Evolutionary conservation across 139 green algal genomes (phyloP).

Genomic region (Asterochloris erici): DNA sequence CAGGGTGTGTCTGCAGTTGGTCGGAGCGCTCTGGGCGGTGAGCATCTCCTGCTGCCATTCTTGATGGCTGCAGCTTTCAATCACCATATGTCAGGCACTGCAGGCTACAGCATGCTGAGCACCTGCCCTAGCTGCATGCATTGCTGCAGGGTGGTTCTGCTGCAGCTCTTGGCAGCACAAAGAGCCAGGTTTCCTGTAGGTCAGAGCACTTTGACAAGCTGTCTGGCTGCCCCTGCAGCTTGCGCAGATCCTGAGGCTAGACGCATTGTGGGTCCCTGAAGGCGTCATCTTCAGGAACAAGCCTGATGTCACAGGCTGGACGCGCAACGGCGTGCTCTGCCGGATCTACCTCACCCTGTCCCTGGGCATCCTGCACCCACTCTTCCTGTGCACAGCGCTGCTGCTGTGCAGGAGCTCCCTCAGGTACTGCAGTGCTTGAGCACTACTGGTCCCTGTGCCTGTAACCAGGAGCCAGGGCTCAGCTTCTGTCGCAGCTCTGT

Average conservation of each 20-base stretch:
- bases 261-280: slow-evolving; percentile 15
- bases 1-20: slow-evolving; percentile 3
- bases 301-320: slow-evolving; percentile 18
- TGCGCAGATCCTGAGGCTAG: slow-evolving; percentile 17
- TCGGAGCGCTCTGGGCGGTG: slow-evolving; percentile 19
- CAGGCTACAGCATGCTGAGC: background rate
- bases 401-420: slow-evolving; percentile 19
- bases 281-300: background rate
- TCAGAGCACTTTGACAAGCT: background rate
- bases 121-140: background rate
- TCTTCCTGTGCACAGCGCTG: slow-evolving; percentile 21
- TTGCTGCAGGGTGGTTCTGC: background rate
- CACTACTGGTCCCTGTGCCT: background rate
- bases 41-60: background rate
- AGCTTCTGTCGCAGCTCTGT: too few relatives aligned
- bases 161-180: background rate
- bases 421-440: slow-evolving; percentile 6
- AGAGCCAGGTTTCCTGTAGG: background rate
- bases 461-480: background rate
- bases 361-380: slow-evolving; percentile 23
- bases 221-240: slow-evolving; percentile 7
- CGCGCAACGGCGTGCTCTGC: slow-evolving; percentile 18
- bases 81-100: background rate
- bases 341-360: slow-evolving; percentile 24
- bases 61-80: background rate